Conservation (phyloP, 129 eudicot genomes). For the Centella asiatica region DNA sequence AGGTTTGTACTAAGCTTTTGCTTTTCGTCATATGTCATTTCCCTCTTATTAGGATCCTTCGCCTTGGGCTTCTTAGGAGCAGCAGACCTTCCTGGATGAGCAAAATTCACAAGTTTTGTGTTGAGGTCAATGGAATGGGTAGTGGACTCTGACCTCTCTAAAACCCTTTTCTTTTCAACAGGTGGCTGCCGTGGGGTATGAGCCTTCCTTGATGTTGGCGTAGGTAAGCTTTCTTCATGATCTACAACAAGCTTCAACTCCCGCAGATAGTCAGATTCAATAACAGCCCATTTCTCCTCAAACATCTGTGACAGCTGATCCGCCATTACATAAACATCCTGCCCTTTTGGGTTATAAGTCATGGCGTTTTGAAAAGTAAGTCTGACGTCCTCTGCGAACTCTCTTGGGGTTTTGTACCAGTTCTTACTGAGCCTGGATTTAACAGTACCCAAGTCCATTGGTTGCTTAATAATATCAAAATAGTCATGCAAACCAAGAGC, state of each 20-base stretch:
- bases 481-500: conserved; percentile 91
- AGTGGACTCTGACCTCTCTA: conserved; percentile 31
- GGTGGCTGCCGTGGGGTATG: conserved; percentile 26
- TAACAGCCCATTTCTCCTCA: conserved; percentile 67
- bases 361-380: conserved; percentile 74
- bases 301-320: conserved; percentile 58
- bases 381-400: conserved; percentile 84
- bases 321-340: conserved; percentile 84
- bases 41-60: conserved; percentile 66
- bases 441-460: conserved; percentile 93
- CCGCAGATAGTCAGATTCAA: conserved; percentile 60
- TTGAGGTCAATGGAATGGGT: conserved; percentile 23
- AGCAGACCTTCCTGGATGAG: conserved; percentile 30
- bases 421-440: conserved; percentile 55
- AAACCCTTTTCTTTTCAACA: conserved; percentile 21
- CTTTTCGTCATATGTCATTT: conserved; percentile 88
- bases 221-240: conserved; percentile 34
- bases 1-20: conserved; percentile 68
- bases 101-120: conserved; percentile 19
- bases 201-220: conserved; percentile 35
- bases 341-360: conserved; percentile 84
- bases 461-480: conserved; percentile 64
- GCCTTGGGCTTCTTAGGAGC: conserved; percentile 79
- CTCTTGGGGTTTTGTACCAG: conserved; percentile 67
- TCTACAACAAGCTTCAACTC: conserved; percentile 34